A percentile compares a stretch with the other conserved stretches of the same genome.
Conservation (phyloP, 1,139 yeast species). For the Nematodospora anomalae region DNA sequence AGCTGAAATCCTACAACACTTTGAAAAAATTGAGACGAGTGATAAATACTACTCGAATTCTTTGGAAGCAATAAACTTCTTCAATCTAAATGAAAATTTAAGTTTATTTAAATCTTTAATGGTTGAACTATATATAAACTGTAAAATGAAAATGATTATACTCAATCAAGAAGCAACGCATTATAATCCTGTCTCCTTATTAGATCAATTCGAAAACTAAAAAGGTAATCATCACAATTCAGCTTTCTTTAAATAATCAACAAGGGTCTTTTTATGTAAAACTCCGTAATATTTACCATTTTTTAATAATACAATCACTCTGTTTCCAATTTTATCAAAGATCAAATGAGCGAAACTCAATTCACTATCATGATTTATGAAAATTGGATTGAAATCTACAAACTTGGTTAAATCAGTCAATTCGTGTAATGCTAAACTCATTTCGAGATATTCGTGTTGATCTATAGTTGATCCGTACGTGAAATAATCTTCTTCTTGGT, state of each 20-base stretch:
- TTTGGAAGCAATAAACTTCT: conserved; percentile 5
- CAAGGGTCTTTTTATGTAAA: conserved; percentile 55
- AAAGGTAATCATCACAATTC: neutral
- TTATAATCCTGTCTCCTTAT: neutral
- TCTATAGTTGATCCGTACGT: conserved; percentile 25
- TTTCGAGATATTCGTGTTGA: conserved; percentile 16
- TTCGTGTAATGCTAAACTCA: conserved; percentile 22
- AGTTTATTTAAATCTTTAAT: conserved; percentile 12
- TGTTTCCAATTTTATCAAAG: conserved; percentile 55
- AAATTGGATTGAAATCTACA: conserved; percentile 52
- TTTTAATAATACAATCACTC: conserved; percentile 51
- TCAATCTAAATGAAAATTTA: conserved; percentile 12
- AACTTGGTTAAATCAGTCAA: conserved; percentile 43
- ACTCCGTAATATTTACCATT: conserved; percentile 54
- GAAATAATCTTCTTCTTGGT: conserved; percentile 25
- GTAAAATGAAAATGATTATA: conserved; percentile 13
- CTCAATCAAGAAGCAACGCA: conserved; percentile 1
- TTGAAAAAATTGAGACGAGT: conserved; percentile 1
- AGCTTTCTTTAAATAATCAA: conserved; percentile 41
- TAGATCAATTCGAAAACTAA: neutral
- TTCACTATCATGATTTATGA: conserved; percentile 51
- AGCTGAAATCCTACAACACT: conserved; percentile 2
- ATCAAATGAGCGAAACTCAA: conserved; percentile 54
- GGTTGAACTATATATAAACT: conserved; percentile 12
- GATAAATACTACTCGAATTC: conserved; percentile 1